Percentiles rank a stretch among this genome's conserved stretches.
These are phyloP conservation scores for Kurtzmaniella quercitrusa DNA, from an alignment of 1,139 yeast species.

Conservation along the genomic window DNA sequence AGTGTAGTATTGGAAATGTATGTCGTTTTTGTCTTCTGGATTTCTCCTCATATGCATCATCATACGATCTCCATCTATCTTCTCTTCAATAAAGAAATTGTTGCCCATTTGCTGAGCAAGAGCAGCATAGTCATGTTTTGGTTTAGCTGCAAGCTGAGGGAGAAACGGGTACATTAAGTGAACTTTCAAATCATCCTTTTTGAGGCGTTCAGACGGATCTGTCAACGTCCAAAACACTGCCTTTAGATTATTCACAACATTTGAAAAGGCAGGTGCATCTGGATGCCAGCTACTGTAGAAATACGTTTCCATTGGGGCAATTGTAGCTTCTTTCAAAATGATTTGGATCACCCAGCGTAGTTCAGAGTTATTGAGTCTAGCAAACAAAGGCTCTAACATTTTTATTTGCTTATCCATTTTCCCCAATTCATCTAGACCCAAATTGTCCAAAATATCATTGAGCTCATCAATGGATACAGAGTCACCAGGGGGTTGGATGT, in stretches of 20 bases:
- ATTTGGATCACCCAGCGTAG: conserved; percentile 68
- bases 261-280: conserved; percentile 62
- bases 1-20: conserved; percentile 53
- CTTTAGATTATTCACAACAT: conserved; percentile 64
- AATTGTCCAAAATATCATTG: conserved; percentile 49
- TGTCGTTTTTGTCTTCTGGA: conserved; percentile 6
- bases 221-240: conserved; percentile 56
- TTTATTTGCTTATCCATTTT: conserved; percentile 31
- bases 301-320: conserved; percentile 59
- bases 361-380: conserved; percentile 59
- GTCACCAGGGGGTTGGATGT: conserved; percentile 22
- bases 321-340: conserved; percentile 53
- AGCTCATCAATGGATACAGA: conserved; percentile 51
- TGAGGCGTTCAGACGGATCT: conserved; percentile 44
- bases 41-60: conserved; percentile 53
- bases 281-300: conserved; percentile 75
- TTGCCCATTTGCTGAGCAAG: conserved; percentile 41
- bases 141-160: conserved; percentile 66
- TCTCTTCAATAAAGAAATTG: conserved; percentile 78
- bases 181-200: conserved; percentile 40
- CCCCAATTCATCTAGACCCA: conserved; percentile 29
- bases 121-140: conserved; percentile 43
- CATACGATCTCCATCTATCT: conserved; percentile 90
- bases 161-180: conserved; percentile 54
- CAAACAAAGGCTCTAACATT: conserved; percentile 47